Evolutionary conservation across 2,329 filamentous ascomycete genomes (phyloP), one percentile per base, ranked within the genome.

Genomic region (Fusarium sp.): DNA sequence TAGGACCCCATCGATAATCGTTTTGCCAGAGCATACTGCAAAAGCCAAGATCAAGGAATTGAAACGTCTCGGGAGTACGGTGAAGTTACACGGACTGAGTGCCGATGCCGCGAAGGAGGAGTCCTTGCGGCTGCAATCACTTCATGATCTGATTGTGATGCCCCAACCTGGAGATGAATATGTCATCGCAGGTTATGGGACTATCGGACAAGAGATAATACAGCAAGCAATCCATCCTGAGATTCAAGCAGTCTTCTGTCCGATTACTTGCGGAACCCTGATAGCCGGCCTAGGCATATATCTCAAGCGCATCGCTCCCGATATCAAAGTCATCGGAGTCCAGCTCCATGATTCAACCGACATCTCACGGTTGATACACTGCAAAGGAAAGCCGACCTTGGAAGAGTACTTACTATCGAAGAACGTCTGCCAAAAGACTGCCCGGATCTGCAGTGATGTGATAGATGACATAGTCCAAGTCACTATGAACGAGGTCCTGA

Each of bases 101-200:
- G 7, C 24, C 7, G 18, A 28, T 15, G 32, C 9, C 0, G 10
- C 18, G 0, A 17, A 13, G 1, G 20, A 18, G 10, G 51, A 41
- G 20, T 55, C 1, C 4, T 10, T 55, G 5, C 24, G 34, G 4
- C 2, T 41, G 4, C 34, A 55, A 1, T 55, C 34, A 4, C 51
- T 55, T 55, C 34, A 55, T 41, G 34, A 11, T 8, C 14, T 55
- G 2, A 28, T 5, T 10, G 1, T 0, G 10, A n/a, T 55, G 9
- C 20, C 51, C 4, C 24, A 14, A 1, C 34, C 20, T 13, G 34
- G 51, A 8, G 34, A 55, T n/a, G 24, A 41, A 4, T 28, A 28
- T n/a, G 7, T 28, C 20, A 28, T 55, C 6, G 11, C 51, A 7
- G 51, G 51, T 4, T 4, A 8, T 1, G 51, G 51, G 2, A 41